These are phyloP conservation scores for Trichosporon coremiiforme DNA, from an alignment of 1,284 basidiomycete genomes.

Conservation along the genomic window DNA sequence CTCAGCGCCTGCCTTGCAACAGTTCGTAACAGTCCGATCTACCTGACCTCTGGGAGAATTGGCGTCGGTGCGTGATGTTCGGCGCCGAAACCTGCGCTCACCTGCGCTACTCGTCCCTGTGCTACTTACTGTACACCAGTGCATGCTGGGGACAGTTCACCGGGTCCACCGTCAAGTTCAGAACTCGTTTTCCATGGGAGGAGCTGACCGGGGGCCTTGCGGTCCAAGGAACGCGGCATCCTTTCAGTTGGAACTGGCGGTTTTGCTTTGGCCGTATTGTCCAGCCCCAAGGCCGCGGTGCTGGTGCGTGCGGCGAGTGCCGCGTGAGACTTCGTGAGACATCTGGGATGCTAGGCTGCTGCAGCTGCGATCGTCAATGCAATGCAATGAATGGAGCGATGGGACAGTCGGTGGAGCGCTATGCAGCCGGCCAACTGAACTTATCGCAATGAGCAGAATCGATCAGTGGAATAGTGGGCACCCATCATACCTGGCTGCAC, in stretches of 20 bases:
- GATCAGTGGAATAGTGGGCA: not conserved
- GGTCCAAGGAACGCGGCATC: not conserved
- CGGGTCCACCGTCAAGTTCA: not conserved
- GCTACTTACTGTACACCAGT: no score
- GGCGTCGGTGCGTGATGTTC: not conserved
- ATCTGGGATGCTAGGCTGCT: not conserved
- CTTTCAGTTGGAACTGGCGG: slow-evolving; percentile 9
- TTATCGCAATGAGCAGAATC: not conserved
- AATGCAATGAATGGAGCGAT: not conserved
- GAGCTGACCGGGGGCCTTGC: slow-evolving; percentile 10
- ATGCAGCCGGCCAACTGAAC: not conserved
- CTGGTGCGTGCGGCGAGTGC: no score
- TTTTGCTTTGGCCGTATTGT: not conserved
- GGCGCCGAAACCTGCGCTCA: not conserved
- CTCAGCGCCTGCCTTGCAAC: not conserved
- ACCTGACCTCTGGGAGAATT: not conserved
- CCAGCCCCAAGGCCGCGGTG: no score
- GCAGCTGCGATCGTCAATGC: no score
- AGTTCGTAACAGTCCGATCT: slow-evolving; percentile 1
- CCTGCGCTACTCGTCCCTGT: not conserved
- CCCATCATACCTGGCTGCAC: not conserved
- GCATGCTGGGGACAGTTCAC: not conserved
- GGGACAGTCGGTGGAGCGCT: not conserved
- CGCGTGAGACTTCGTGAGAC: not conserved
- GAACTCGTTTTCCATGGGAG: not conserved